Conservation (phyloP, 768 basidiomycete genomes). For the Suillus luteus region DNA sequence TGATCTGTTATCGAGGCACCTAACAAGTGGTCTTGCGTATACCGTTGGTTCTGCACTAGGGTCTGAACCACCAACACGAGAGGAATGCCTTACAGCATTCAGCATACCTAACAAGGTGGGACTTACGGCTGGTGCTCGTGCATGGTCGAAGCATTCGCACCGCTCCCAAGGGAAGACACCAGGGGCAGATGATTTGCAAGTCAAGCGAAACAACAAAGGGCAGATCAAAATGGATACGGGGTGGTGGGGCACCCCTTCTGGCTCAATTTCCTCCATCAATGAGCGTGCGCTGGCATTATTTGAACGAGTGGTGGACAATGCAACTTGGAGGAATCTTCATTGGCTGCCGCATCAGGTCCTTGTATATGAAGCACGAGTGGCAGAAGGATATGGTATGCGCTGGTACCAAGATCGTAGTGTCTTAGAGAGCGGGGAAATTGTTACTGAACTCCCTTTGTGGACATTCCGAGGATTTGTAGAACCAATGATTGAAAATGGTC, state of each 20-base stretch:
- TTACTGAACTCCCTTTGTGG: slow-evolving; percentile 40
- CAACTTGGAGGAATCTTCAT: slow-evolving; percentile 66
- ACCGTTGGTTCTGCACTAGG: slow-evolving; percentile 61
- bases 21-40: slow-evolving; percentile 56
- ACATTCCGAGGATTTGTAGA: slow-evolving; percentile 66
- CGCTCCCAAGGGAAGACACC: slow-evolving; percentile 38
- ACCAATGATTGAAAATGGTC: slow-evolving; percentile 69
- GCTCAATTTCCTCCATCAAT: slow-evolving; percentile 55
- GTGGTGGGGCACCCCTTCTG: slow-evolving; percentile 63
- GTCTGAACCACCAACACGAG: slow-evolving; percentile 48
- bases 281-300: slow-evolving; percentile 52
- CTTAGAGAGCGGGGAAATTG: slow-evolving; percentile 14
- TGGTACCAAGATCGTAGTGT: slow-evolving; percentile 54
- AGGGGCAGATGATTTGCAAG: not conserved
- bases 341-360: slow-evolving; percentile 64
- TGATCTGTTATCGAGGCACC: slow-evolving; percentile 43
- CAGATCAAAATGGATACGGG: slow-evolving; percentile 33
- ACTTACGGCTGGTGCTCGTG: slow-evolving; percentile 61
- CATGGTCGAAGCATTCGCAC: slow-evolving; percentile 69
- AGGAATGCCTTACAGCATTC: slow-evolving; percentile 56
- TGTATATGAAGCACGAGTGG: slow-evolving; percentile 61
- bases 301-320: slow-evolving; percentile 50
- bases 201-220: slow-evolving; percentile 20
- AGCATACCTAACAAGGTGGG: slow-evolving; percentile 46
- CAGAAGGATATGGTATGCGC: slow-evolving; percentile 67